phyloP scores from a whole-genome alignment of 129 eudicot genomes.

The Smallanthus sonchifolius region DNA sequence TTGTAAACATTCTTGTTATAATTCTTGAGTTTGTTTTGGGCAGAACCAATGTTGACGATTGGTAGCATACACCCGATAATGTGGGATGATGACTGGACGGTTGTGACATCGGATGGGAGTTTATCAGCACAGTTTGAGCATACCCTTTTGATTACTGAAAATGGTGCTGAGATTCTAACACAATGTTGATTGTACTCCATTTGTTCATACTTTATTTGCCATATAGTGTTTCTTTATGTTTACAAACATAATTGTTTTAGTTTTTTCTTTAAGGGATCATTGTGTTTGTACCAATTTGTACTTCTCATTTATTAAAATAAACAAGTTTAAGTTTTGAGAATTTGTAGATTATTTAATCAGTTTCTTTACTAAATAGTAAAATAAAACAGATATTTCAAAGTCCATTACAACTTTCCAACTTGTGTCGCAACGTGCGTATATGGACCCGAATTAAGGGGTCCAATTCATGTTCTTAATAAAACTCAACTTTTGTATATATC shows the following conservation, averaged over 20 bases:
- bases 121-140: slow-evolving; percentile 96
- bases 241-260: neutral
- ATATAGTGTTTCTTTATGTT: neutral
- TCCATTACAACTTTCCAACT: too few species aligned
- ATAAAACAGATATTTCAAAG: too few species aligned
- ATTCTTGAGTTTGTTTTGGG: slow-evolving; percentile 14
- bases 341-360: neutral
- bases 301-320: neutral
- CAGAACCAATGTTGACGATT: slow-evolving; percentile 95
- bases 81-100: slow-evolving; percentile 97
- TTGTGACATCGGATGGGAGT: slow-evolving; percentile 83
- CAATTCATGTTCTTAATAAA: too few species aligned
- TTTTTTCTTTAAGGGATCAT: neutral
- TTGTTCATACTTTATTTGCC: slow-evolving; percentile 1
- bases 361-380: neutral
- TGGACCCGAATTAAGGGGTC: too few species aligned
- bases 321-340: neutral
- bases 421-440: too few species aligned
- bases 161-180: slow-evolving; percentile 91
- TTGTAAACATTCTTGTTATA: neutral
- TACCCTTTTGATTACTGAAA: slow-evolving; percentile 70
- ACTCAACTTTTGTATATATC: too few species aligned
- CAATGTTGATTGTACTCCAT: slow-evolving; percentile 41
- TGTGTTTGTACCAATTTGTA: slow-evolving; percentile 5
- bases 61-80: slow-evolving; percentile 75